Evolutionary conservation across 2,329 filamentous ascomycete species (phyloP).

Genomic region (Cladorrhinum sp.): DNA sequence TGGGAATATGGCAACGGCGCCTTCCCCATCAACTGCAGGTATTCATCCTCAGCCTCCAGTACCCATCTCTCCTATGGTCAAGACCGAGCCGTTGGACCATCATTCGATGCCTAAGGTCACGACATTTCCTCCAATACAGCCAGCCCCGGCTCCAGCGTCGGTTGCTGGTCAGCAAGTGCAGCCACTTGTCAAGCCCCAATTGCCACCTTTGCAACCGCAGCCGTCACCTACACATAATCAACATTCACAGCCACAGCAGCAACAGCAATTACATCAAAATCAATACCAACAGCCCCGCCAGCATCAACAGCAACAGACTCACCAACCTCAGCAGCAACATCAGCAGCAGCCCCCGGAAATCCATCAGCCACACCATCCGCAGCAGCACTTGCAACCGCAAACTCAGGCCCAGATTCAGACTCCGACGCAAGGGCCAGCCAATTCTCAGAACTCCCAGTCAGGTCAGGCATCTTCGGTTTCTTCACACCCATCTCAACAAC

Average conservation of each 20-base stretch:
- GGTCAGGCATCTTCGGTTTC: neutral
- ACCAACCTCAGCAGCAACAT: slow-evolving; percentile 17
- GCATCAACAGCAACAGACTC: slow-evolving; percentile 13
- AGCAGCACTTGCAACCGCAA: slow-evolving; percentile 6
- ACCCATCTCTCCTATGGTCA: slow-evolving; percentile 22
- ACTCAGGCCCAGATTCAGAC: neutral
- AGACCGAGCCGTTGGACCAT: slow-evolving; percentile 24
- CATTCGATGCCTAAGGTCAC: slow-evolving; percentile 17
- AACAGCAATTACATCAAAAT: slow-evolving; percentile 15
- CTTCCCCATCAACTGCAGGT: slow-evolving; percentile 1
- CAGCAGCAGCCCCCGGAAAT: too few species aligned
- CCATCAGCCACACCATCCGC: slow-evolving; percentile 4
- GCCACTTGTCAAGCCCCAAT: slow-evolving; percentile 13
- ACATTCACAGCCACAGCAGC: slow-evolving; percentile 11
- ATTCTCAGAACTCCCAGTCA: neutral
- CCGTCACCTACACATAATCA: slow-evolving; percentile 11
- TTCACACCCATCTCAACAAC: neutral
- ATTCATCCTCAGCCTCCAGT: slow-evolving; percentile 11
- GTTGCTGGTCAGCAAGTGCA: slow-evolving; percentile 13
- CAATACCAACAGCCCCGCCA: slow-evolving; percentile 13
- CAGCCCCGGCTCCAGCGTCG: slow-evolving; percentile 19
- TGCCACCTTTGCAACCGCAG: slow-evolving; percentile 16
- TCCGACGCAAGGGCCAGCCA: neutral
- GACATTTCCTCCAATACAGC: slow-evolving; percentile 26
- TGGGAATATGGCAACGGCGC: neutral